Percentiles rank a stretch among this genome's conserved stretches.
Evolutionary conservation across 371 early-diverging fungal genomes (phyloP).

Genomic region (Umbelopsis sp.): DNA sequence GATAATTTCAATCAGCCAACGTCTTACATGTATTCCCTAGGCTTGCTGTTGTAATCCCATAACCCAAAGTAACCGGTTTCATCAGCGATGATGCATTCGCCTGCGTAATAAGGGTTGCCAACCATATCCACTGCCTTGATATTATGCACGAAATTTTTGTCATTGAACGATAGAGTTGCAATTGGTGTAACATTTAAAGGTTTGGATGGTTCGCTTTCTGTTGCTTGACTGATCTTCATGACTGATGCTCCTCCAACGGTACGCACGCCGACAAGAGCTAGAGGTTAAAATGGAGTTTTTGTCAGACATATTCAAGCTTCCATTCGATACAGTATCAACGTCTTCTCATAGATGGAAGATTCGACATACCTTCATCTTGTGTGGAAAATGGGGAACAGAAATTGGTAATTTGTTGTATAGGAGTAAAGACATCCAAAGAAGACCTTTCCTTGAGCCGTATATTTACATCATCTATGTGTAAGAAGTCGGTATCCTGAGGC

Average conservation of each 20-base stretch:
- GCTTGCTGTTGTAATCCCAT: background rate
- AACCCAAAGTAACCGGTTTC: conserved; percentile 1
- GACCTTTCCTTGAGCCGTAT: background rate
- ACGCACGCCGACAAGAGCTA: background rate
- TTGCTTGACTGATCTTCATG: background rate
- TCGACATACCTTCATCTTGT: background rate
- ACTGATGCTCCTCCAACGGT: background rate
- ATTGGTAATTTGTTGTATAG: background rate
- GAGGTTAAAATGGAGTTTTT: background rate
- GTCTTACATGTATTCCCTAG: background rate
- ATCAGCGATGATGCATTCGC: background rate
- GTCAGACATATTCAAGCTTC: too few relatives aligned
- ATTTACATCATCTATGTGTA: background rate
- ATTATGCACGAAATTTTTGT: background rate
- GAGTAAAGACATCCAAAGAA: background rate
- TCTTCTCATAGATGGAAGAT: background rate
- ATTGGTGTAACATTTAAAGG: background rate
- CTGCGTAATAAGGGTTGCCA: background rate
- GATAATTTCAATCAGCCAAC: background rate
- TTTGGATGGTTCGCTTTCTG: background rate
- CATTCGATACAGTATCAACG: too few relatives aligned
- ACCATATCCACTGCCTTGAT: conserved; percentile 3
- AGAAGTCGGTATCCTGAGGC: background rate
- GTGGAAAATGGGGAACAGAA: background rate
- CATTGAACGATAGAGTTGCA: background rate